Evolutionary conservation across 1,139 yeast genomes (phyloP), one percentile per base, ranked within the genome.

Genomic region (Blastobotrys raffinosifermentans): DNA sequence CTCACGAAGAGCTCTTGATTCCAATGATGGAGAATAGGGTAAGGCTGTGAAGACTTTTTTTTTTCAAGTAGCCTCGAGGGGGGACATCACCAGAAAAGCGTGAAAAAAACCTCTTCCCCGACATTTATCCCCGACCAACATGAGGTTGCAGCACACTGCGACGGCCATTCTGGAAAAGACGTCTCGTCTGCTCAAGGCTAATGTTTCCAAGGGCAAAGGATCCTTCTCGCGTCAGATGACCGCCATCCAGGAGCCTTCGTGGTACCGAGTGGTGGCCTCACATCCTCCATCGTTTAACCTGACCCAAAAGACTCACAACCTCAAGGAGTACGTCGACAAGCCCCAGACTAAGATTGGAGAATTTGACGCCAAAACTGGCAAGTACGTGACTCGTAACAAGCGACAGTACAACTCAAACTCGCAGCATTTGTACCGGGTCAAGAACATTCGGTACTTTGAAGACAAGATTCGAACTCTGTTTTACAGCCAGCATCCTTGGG

Each of bases 401-500:
- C 38, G 48, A 31, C 41, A 47, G 41, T 36, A 43, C 38, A 49
- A 57, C 23, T 45, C 52, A 37, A 44, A 64, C 40, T 54, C 63
- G 43, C 54, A 52, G 45, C 65, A 63, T 37, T 53, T 77, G 23
- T 73, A 74, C 53, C 66, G 70, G 44, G 72, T 86, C 4, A 80
- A 81, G 33, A 75, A 76, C 49, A 69, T 91, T 52, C 64, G 63
- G 42, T 87, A 77, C 55, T 66, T 82, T 37, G 97, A 91, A 61
- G 98, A 91, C 61, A 75, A 78, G 51, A 65, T 91, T 50, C 76
- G 98, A 65, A 70, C 73, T 37, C 68, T 83, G 20, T 91, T 91
- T 55, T 91, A 80, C 61, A 78, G 77, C 44, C 96, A 89, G 58
- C 99, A 91, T 61, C 98, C 99, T 9, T 91, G 98, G 98, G 99